A percentile compares a stretch with the other conserved stretches of the same genome.
phyloP scores from a whole-genome alignment of 768 basidiomycete genomes.

The Gloeophyllum trabeum region DNA sequence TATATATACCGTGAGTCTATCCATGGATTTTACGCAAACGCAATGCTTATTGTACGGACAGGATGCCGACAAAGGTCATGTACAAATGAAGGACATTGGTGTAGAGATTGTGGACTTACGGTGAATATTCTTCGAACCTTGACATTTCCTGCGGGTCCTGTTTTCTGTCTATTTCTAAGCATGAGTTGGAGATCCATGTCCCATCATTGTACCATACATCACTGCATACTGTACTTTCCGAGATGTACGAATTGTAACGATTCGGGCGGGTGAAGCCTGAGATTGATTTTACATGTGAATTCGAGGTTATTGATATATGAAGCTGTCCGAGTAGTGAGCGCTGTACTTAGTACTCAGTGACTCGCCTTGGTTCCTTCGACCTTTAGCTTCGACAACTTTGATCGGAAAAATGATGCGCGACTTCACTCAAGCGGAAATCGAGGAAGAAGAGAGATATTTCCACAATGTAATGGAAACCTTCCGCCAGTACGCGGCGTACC shows the following conservation, averaged over 20 bases:
- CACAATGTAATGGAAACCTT: constrained; percentile 67
- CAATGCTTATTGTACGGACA: constrained; percentile 16
- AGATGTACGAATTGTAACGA: no score
- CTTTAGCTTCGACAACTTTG: no score
- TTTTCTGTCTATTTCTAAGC: constrained; percentile 17
- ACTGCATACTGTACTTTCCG: no score
- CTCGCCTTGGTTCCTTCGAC: no score
- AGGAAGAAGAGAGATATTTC: constrained; percentile 64
- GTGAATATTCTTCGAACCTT: constrained; percentile 6
- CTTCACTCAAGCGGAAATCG: constrained; percentile 19
- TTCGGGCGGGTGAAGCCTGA: no score
- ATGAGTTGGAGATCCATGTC: no score
- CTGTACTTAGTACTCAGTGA: no score
- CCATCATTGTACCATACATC: no score
- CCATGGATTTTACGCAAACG: background rate
- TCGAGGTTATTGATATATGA: no score
- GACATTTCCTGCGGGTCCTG: constrained; percentile 3
- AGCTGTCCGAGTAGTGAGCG: no score
- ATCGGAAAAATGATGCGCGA: no score
- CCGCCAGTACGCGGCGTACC: constrained; percentile 62
- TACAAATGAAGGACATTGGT: constrained; percentile 59
- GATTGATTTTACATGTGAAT: no score
- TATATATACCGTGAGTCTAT: constrained; percentile 68
- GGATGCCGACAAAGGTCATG: constrained; percentile 83
- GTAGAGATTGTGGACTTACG: constrained; percentile 84